A percentile compares a stretch with the other conserved stretches of the same genome.
Conservation (phyloP, 2,329 filamentous ascomycete species). For the Nakataea oryzae region DNA sequence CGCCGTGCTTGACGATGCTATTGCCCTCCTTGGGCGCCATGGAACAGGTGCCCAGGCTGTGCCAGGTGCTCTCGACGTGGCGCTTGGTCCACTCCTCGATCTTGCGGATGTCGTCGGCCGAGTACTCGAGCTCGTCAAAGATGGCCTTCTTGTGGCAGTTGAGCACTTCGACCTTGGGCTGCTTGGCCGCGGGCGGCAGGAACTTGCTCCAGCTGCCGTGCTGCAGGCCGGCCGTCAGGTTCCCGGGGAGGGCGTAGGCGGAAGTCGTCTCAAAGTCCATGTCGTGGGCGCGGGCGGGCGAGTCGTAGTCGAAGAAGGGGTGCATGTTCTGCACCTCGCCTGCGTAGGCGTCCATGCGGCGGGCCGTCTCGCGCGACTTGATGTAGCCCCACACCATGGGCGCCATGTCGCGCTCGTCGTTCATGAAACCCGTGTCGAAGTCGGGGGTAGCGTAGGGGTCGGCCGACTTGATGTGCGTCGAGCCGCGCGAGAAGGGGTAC, state of each 20-base stretch:
- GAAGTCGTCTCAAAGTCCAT: conserved; percentile 69
- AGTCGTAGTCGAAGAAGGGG: conserved; percentile 63
- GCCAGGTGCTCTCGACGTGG: conserved; percentile 70
- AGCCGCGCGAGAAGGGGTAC: conserved; percentile 66
- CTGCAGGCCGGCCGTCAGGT: conserved; percentile 60
- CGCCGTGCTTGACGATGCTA: conserved; percentile 70
- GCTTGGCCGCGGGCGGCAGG: conserved; percentile 40
- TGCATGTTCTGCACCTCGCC: conserved; percentile 62
- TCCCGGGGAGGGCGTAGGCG: conserved; percentile 61
- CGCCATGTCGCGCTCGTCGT: conserved; percentile 74
- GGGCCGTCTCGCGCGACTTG: conserved; percentile 70
- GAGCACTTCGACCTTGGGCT: conserved; percentile 33
- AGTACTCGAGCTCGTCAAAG: conserved; percentile 57
- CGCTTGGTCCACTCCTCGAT: conserved; percentile 62
- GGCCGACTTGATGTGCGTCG: conserved; percentile 58
- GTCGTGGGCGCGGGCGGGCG: conserved; percentile 58
- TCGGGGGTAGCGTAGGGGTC: conserved; percentile 66
- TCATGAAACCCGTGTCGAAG: conserved; percentile 79
- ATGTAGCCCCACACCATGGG: conserved; percentile 80
- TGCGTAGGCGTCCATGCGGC: conserved; percentile 67
- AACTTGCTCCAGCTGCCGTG: conserved; percentile 63
- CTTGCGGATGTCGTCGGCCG: conserved; percentile 48
- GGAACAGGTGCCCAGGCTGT: conserved; percentile 57
- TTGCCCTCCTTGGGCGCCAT: conserved; percentile 71
- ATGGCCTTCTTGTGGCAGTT: conserved; percentile 54